phyloP scores from a whole-genome alignment of 176 grass and related monocot genomes.

The Bonia amplexicaulis region DNA sequence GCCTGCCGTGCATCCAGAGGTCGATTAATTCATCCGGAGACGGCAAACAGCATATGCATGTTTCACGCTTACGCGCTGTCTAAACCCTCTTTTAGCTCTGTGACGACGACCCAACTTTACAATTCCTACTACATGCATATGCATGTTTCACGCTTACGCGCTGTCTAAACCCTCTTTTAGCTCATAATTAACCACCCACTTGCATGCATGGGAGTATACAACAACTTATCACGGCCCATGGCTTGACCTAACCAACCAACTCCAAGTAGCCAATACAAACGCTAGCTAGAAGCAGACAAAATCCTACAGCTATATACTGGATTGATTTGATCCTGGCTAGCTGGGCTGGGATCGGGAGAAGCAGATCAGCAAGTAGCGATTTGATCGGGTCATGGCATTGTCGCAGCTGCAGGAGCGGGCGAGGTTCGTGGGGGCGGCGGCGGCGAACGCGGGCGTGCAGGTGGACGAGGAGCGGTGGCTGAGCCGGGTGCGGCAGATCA shows the following conservation, averaged over 20 bases:
- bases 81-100: no score
- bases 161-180: neutral
- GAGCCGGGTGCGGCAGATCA: constrained; percentile 48
- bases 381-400: constrained; percentile 2
- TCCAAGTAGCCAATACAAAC: neutral
- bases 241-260: neutral
- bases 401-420: constrained; percentile 30
- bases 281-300: no score
- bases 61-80: no score
- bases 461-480: constrained; percentile 68
- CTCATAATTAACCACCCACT: constrained; percentile 1
- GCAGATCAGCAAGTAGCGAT: neutral
- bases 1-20: no score
- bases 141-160: constrained; percentile 30
- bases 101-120: neutral
- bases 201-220: neutral
- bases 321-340: neutral
- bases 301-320: neutral
- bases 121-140: neutral
- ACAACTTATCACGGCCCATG: neutral
- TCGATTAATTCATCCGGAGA: no score
- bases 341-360: neutral
- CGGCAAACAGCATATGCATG: no score
- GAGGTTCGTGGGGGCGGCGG: constrained; percentile 23
- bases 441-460: constrained; percentile 5